phyloP scores from a whole-genome alignment of 441 rosid genomes.

The Francoa sonchifolia region DNA sequence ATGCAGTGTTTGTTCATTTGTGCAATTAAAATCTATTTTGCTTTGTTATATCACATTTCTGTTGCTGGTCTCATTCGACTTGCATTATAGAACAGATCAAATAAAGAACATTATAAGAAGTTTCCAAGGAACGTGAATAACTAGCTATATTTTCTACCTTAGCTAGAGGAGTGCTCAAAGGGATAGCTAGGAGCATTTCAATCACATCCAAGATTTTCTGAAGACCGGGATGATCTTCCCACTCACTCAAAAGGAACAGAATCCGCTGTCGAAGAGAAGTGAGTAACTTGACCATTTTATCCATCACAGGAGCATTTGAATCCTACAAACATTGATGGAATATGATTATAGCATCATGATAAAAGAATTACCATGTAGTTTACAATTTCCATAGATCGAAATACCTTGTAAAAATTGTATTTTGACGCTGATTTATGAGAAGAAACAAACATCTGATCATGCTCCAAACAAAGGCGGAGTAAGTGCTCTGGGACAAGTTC shows the following conservation, averaged over 20 bases:
- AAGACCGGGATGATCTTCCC: slow-evolving; percentile 85
- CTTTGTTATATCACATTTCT: no score
- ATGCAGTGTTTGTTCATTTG: no score
- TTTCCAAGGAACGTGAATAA: no score
- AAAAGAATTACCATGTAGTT: neutral
- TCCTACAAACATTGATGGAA: slow-evolving; percentile 32
- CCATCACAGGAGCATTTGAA: slow-evolving; percentile 58
- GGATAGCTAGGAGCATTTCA: slow-evolving; percentile 67
- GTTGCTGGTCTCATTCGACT: no score
- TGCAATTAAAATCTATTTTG: no score
- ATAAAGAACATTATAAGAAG: no score
- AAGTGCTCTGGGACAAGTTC: slow-evolving; percentile 79
- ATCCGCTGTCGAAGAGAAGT: slow-evolving; percentile 30
- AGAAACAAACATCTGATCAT: slow-evolving; percentile 32
- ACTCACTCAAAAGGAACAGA: slow-evolving; percentile 37
- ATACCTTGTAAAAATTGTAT: slow-evolving; percentile 96
- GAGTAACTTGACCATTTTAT: slow-evolving; percentile 68
- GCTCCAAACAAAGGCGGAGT: slow-evolving; percentile 63
- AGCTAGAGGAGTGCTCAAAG: slow-evolving; percentile 65
- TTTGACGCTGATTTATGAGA: slow-evolving; percentile 25
- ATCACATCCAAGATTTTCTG: slow-evolving; percentile 55
- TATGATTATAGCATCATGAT: slow-evolving; percentile 7
- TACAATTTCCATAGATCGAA: no score
- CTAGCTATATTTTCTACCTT: slow-evolving; percentile 45
- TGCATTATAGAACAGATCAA: no score